Conservation (phyloP, 352 stramenopile species). For the Phytophthora europaea region DNA sequence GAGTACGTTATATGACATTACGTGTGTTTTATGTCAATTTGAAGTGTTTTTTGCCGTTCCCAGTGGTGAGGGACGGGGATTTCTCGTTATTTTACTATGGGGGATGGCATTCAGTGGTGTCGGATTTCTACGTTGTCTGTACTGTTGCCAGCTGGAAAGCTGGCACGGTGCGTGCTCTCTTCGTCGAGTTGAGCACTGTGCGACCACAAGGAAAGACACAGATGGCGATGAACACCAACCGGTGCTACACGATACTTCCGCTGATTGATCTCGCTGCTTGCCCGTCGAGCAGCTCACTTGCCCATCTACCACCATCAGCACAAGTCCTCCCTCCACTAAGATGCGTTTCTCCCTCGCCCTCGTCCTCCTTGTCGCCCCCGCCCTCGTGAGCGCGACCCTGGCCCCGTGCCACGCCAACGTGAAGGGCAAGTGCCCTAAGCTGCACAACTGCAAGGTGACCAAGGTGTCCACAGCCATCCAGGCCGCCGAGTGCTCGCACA, state of each 20-base stretch:
- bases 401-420: constrained; percentile 32
- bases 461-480: constrained; percentile 39
- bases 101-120: too few species aligned
- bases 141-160: constrained; percentile 5
- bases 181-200: neutral
- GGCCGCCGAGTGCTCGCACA: constrained; percentile 50
- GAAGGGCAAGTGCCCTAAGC: constrained; percentile 31
- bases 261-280: neutral
- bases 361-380: constrained; percentile 30
- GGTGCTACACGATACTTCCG: constrained; percentile 15
- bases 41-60: too few species aligned
- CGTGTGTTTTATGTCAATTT: too few species aligned
- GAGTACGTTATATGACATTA: too few species aligned
- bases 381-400: constrained; percentile 39
- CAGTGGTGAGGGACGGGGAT: too few species aligned
- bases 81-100: too few species aligned
- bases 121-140: too few species aligned
- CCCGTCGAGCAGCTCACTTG: constrained; percentile 14
- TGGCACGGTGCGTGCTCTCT: constrained; percentile 2
- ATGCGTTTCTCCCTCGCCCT: constrained; percentile 37
- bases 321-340: constrained; percentile 5
- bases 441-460: constrained; percentile 31
- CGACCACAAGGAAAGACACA: neutral
- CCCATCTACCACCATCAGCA: constrained; percentile 16
- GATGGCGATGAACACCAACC: neutral